Evolutionary conservation across 164 flowering plant genomes (phyloP).

Genomic region (Kalanchoe fedtschenkoi): DNA sequence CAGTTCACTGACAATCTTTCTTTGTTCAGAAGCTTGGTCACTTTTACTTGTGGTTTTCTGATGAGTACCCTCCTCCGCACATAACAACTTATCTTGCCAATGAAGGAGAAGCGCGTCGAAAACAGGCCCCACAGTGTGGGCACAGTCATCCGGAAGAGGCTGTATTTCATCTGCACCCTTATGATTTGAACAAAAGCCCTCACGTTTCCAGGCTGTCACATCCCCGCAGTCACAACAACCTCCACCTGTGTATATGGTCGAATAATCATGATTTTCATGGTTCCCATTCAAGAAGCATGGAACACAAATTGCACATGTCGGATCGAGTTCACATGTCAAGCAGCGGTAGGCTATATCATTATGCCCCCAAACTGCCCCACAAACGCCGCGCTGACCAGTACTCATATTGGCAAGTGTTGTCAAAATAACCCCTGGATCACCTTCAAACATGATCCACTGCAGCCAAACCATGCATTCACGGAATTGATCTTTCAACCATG

Average conservation of each 20-base stretch:
- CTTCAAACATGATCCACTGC: constrained; percentile 91
- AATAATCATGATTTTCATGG: constrained; percentile 85
- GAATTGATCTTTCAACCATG: constrained; percentile 26
- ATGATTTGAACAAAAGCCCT: constrained; percentile 92
- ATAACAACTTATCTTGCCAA: constrained; percentile 54
- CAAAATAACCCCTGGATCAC: constrained; percentile 39
- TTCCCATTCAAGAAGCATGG: constrained; percentile 94
- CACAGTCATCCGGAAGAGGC: constrained; percentile 58
- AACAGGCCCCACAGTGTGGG: constrained; percentile 57
- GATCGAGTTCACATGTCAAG: constrained; percentile 83
- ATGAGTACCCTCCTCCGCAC: constrained; percentile 26
- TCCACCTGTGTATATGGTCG: constrained; percentile 72
- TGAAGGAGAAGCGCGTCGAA: constrained; percentile 44
- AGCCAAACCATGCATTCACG: constrained; percentile 68
- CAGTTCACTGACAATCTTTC: constrained; percentile 36
- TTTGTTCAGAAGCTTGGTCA: constrained; percentile 15
- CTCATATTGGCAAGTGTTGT: constrained; percentile 31
- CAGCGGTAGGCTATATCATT: constrained; percentile 85
- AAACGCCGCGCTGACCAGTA: constrained; percentile 73
- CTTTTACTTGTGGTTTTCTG: constrained; percentile 16
- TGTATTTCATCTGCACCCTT: constrained; percentile 86
- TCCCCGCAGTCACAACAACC: constrained; percentile 99
- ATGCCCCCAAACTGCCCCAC: constrained; percentile 91
- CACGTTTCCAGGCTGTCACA: constrained; percentile 91
- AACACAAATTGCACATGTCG: constrained; percentile 96